phyloP scores from a whole-genome alignment of 2,329 filamentous ascomycete species.

The Sphaerulina populicola region DNA sequence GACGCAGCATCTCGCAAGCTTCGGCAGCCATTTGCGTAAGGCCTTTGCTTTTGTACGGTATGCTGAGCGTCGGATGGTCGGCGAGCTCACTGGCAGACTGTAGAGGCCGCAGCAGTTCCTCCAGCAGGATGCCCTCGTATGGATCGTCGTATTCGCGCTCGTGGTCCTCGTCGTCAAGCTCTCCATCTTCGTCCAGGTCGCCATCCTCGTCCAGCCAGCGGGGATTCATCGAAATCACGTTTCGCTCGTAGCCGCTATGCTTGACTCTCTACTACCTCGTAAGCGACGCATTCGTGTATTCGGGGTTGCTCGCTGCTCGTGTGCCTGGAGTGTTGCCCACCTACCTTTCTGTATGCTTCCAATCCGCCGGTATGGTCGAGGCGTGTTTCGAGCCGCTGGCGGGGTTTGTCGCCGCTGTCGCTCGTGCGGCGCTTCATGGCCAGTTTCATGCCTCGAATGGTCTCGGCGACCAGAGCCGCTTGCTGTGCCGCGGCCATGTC shows the following conservation, averaged over 20 bases:
- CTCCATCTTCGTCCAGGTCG: slow-evolving; percentile 46
- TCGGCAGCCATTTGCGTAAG: slow-evolving; percentile 63
- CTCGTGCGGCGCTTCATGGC: slow-evolving; percentile 55
- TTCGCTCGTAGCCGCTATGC: slow-evolving; percentile 63
- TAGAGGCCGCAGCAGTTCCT: slow-evolving; percentile 59
- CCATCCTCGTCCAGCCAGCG: slow-evolving; percentile 68
- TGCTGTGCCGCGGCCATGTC: slow-evolving; percentile 43
- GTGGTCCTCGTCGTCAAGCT: slow-evolving; percentile 53
- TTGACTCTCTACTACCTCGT: slow-evolving; percentile 52
- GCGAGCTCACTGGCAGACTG: slow-evolving; percentile 67
- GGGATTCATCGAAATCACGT: slow-evolving; percentile 67
- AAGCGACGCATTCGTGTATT: background rate
- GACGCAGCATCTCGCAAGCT: slow-evolving; percentile 61
- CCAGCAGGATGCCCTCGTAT: slow-evolving; percentile 49
- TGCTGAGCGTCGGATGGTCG: slow-evolving; percentile 63
- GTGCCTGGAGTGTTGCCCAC: slow-evolving; percentile 18
- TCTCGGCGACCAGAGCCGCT: slow-evolving; percentile 53
- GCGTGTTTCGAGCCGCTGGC: slow-evolving; percentile 47
- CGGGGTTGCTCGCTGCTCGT: no score
- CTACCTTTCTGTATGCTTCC: slow-evolving; percentile 56
- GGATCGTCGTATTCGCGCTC: slow-evolving; percentile 62
- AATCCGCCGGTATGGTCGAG: slow-evolving; percentile 57
- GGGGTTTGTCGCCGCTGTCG: slow-evolving; percentile 59
- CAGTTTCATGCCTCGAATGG: slow-evolving; percentile 60
- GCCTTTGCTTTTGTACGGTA: slow-evolving; percentile 65